phyloP scores from a whole-genome alignment of 2,329 filamentous ascomycete species.

The Microsporum audouinii region DNA sequence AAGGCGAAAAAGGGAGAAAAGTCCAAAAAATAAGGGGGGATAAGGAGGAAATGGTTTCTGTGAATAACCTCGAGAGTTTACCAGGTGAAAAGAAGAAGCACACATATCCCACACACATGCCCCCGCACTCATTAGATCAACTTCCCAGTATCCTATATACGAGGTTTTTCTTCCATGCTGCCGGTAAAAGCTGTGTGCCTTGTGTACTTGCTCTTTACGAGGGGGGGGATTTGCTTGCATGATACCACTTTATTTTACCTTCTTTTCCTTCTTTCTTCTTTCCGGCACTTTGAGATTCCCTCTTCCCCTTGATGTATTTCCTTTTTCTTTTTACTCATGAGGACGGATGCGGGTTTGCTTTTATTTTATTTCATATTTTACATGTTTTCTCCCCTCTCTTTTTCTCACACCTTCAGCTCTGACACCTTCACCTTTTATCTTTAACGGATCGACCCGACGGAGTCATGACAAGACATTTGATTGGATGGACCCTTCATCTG shows the following conservation, averaged over 20 bases:
- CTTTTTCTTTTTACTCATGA: slow-evolving; percentile 12
- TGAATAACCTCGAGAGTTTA: slow-evolving; percentile 2
- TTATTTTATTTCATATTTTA: slow-evolving; percentile 15
- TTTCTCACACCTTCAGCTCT: not conserved
- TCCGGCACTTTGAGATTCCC: not conserved
- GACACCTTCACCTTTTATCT: not conserved
- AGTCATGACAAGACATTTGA: not conserved
- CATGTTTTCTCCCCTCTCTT: not conserved
- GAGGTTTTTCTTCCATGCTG: not conserved
- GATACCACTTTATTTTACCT: slow-evolving; percentile 5
- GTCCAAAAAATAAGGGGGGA: not conserved
- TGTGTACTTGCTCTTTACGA: not conserved
- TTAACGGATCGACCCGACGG: not conserved
- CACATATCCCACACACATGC: not conserved
- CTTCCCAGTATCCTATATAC: not conserved
- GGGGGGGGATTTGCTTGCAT: not conserved
- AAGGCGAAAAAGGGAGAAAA: not conserved
- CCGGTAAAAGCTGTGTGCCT: not conserved
- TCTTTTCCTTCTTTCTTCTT: slow-evolving; percentile 3
- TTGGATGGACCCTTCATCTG: not conserved
- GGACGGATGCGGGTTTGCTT: slow-evolving; percentile 9
- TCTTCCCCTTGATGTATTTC: slow-evolving; percentile 14
- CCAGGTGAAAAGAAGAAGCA: not conserved
- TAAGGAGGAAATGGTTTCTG: slow-evolving; percentile 2
- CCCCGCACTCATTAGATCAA: not conserved